These are phyloP conservation scores for Collybia sp. DNA, from an alignment of 768 basidiomycete species.

Conservation along the genomic window DNA sequence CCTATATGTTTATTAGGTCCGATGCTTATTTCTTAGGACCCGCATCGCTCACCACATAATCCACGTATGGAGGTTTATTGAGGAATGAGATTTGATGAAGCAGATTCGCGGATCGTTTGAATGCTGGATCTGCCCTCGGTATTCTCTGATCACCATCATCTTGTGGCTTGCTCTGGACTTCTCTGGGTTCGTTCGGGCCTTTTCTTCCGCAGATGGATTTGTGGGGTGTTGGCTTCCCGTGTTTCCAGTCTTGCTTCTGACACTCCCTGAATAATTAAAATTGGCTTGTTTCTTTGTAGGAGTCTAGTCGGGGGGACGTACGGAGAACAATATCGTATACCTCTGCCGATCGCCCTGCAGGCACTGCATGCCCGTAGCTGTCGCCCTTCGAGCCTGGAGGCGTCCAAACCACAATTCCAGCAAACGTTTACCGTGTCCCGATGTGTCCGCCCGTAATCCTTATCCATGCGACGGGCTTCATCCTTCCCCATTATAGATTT, in stretches of 20 bases:
- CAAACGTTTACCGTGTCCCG: constrained; percentile 1
- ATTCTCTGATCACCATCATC: background rate
- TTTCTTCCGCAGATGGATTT: constrained; percentile 14
- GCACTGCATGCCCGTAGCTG: constrained; percentile 5
- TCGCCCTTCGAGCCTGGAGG: constrained; percentile 1
- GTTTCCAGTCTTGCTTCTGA: constrained; percentile 17
- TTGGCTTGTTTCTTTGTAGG: background rate
- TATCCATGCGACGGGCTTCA: background rate
- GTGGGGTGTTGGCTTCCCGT: constrained; percentile 10
- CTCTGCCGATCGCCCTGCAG: background rate
- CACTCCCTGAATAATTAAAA: constrained; percentile 15
- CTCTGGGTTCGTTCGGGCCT: background rate
- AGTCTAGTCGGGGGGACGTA: background rate
- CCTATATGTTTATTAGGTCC: no score
- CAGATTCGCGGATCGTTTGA: background rate
- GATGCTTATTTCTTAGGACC: background rate
- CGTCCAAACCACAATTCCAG: constrained; percentile 4
- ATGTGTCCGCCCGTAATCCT: background rate
- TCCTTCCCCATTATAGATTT: background rate
- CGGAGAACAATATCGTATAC: constrained; percentile 7
- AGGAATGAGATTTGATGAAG: constrained; percentile 3
- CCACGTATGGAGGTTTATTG: constrained; percentile 1
- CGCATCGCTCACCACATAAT: constrained; percentile 2
- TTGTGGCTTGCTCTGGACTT: background rate
- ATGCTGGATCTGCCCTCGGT: constrained; percentile 1